Conservation (phyloP, 169 alveolate species). For the Plasmodium blacklocki region DNA sequence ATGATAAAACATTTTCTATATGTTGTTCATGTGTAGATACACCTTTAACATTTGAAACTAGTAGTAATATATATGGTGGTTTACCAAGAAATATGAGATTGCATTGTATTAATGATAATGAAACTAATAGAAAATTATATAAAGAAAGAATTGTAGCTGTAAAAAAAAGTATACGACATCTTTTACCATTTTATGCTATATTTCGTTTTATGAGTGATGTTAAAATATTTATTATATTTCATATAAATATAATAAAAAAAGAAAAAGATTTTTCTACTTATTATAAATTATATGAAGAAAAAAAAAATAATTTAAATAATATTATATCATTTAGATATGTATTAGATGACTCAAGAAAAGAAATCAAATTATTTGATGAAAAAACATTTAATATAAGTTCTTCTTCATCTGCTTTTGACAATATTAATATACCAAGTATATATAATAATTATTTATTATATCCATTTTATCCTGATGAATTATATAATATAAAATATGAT, state of each 20-base stretch:
- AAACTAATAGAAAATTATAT: background rate
- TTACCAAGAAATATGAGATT: slow-evolving; percentile 6
- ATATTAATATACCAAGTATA: slow-evolving; percentile 22
- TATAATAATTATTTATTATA: slow-evolving; percentile 35
- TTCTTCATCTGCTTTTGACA: slow-evolving; percentile 55
- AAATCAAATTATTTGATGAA: slow-evolving; percentile 11
- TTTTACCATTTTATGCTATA: slow-evolving; percentile 45
- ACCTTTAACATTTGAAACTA: background rate
- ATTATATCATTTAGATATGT: slow-evolving; percentile 7
- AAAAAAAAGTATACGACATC: slow-evolving; percentile 26
- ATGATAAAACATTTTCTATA: slow-evolving; percentile 21
- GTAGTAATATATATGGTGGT: slow-evolving; percentile 1
- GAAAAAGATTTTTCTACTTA: slow-evolving; percentile 18
- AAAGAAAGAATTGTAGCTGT: slow-evolving; percentile 47
- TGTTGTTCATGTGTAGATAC: slow-evolving; percentile 61
- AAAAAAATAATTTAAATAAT: background rate
- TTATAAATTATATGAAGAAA: slow-evolving; percentile 28
- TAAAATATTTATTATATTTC: slow-evolving; percentile 11
- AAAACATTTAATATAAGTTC: slow-evolving; percentile 15
- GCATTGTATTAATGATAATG: slow-evolving; percentile 6
- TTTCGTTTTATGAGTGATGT: slow-evolving; percentile 30
- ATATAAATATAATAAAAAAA: slow-evolving; percentile 38
- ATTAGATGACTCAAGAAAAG: slow-evolving; percentile 19
- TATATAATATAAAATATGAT: slow-evolving; percentile 45
- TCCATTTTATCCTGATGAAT: slow-evolving; percentile 63